Evolutionary conservation across 139 green algal genomes (phyloP).

Genomic region (Chlorella sorokiniana): DNA sequence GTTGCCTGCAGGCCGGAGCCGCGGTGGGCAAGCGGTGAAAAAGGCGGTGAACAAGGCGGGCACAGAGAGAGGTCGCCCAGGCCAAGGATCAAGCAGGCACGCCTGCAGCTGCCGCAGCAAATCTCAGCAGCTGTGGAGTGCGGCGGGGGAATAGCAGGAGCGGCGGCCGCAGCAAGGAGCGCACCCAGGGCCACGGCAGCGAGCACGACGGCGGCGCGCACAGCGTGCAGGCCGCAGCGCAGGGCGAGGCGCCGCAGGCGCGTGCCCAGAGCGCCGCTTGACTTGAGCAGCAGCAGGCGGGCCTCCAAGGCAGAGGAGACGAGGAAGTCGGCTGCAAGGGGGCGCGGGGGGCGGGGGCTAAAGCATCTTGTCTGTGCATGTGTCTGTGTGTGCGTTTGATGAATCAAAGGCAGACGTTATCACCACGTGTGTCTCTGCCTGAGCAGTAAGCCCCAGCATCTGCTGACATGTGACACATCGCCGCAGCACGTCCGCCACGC

Average conservation of each 20-base stretch:
- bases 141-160: no score
- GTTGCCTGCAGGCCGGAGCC: constrained; percentile 1
- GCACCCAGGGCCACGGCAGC: constrained; percentile 6
- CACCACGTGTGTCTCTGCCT: no score
- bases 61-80: no score
- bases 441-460: no score
- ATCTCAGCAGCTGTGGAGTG: no score
- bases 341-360: background rate
- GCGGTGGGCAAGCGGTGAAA: background rate
- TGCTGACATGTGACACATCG: no score
- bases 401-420: no score
- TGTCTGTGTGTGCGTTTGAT: no score
- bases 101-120: no score
- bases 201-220: constrained; percentile 9
- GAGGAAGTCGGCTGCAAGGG: background rate
- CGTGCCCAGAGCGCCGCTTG: background rate
- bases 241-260: constrained; percentile 6
- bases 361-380: background rate
- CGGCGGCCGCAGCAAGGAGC: background rate
- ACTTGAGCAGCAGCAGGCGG: background rate
- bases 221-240: constrained; percentile 33
- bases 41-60: background rate
- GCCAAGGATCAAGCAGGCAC: no score
- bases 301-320: constrained; percentile 9
- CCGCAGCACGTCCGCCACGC: background rate